A percentile compares a stretch with the other conserved stretches of the same genome.
These are phyloP conservation scores for Aspergillus floridensis DNA, from an alignment of 2,329 filamentous ascomycete species.

Conservation along the genomic window DNA sequence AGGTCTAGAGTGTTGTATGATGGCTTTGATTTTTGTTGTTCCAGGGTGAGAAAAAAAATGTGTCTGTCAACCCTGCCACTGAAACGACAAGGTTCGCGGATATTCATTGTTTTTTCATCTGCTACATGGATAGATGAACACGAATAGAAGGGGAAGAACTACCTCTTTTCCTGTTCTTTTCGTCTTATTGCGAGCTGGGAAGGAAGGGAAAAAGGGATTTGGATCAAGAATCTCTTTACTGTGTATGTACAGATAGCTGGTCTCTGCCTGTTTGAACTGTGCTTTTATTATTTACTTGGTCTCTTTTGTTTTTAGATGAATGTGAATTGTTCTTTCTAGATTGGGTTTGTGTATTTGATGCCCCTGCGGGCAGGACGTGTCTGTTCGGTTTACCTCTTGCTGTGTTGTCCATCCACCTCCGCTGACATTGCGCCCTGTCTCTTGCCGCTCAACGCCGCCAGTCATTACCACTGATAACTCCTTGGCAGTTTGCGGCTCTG, in stretches of 20 bases:
- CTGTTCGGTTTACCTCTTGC: too few species aligned
- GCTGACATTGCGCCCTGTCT: too few species aligned
- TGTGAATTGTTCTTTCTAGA: conserved; percentile 20
- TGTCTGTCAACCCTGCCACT: not conserved
- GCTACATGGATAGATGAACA: not conserved
- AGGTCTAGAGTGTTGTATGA: not conserved
- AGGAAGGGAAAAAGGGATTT: conserved; percentile 17
- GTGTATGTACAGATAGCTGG: conserved; percentile 46
- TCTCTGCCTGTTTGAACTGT: conserved; percentile 38
- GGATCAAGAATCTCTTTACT: conserved; percentile 23
- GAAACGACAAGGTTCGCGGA: not conserved
- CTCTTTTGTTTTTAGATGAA: conserved; percentile 31
- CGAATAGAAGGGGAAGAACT: not conserved
- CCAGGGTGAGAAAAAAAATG: not conserved
- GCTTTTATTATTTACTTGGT: conserved; percentile 28
- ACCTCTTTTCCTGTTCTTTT: conserved; percentile 7
- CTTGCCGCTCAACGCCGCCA: too few species aligned
- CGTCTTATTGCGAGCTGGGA: conserved; percentile 7
- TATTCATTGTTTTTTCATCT: not conserved
- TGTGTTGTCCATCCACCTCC: too few species aligned
- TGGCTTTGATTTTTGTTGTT: conserved; percentile 16
- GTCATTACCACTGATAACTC: too few species aligned
- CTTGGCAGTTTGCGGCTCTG: too few species aligned
- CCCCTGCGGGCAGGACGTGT: not conserved
- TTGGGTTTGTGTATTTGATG: not conserved